Evolutionary conservation across 2,329 filamentous ascomycete species (phyloP), one percentile per base, ranked within the genome.

Genomic region (Neofusicoccum kwambonambiense): DNA sequence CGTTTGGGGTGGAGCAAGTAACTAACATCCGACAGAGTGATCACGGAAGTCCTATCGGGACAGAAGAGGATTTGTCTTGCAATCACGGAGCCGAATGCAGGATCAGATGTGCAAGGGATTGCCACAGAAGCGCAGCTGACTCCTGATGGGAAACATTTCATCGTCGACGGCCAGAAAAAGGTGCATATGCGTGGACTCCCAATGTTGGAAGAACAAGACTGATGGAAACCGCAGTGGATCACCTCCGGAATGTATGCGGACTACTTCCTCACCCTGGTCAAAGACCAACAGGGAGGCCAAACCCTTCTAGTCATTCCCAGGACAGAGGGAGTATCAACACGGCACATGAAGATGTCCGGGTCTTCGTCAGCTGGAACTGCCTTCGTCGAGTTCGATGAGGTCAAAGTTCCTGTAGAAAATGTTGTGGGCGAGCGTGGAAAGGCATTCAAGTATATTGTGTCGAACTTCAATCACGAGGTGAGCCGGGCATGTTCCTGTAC

Each of bases 241-340:
- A 76, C 73, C 8, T 75, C 74, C 42, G 72, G 73, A 60, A 73
- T 75, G 70, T 77, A 74, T 50, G 70, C 70, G 37, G 72, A 74
- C 41, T 75, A 74, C 64, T 75, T 75, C 65, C 73, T 75, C 3
- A 75, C 74, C 0, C 70, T 72, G 0, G 72, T 75, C 17, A 39
- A 39, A 6, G 31, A 2, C 68, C 72, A n/a, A 75, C 73, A 0
- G 72, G 73, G 15, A 69, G 69, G 22, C 63, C 70, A 1, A 72
- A 73, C 69, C 6, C 72, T 75, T 70, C 70, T 76, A 0, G 66
- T 76, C 4, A 75, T 76, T 17, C 73, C 74, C 2, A 68, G 92
- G 15, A 89, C 90, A 67, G 81, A 82, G 0, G 90, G 90, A 7
- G 89, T 92, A 12, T 84, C 74, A 0, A 90, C 90, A 85, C 83